Evolutionary conservation across 495 filamentous ascomycete species (phyloP).

Genomic region (Thermothielavioides terrestris): DNA sequence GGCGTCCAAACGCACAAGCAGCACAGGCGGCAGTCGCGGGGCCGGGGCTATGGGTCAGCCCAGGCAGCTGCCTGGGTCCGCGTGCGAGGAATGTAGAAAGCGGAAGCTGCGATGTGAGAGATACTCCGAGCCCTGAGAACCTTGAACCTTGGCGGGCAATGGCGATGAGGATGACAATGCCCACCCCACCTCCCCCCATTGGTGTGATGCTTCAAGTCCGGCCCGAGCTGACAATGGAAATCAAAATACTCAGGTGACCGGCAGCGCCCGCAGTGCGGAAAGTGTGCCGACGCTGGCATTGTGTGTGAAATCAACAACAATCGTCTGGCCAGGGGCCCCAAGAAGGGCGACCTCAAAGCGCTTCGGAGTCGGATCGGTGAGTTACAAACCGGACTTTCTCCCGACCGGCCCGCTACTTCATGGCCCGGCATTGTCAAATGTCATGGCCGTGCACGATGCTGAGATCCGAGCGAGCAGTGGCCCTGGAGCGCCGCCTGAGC

Average conservation of each 20-base stretch:
- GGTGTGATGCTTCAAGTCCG: no score
- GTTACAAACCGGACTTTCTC: conserved; percentile 8
- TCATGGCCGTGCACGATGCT: no score
- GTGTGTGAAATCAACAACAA: conserved; percentile 41
- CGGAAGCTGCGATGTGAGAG: conserved; percentile 38
- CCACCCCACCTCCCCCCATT: no score
- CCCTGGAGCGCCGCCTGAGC: conserved; percentile 33
- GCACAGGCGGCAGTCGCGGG: conserved; percentile 14
- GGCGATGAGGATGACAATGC: background rate
- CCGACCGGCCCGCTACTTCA: no score
- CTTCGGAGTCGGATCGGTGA: conserved; percentile 41
- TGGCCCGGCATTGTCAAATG: no score
- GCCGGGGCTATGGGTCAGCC: conserved; percentile 16
- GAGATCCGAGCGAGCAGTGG: conserved; percentile 13
- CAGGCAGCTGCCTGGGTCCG: conserved; percentile 35
- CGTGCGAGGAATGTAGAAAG: conserved; percentile 43
- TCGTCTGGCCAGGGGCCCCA: conserved; percentile 41
- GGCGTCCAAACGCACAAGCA: conserved; percentile 11
- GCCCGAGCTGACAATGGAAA: conserved; percentile 5
- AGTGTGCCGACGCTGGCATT: conserved; percentile 41
- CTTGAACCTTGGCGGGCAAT: background rate
- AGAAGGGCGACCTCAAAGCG: conserved; percentile 46
- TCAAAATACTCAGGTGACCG: conserved; percentile 32
- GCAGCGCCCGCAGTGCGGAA: conserved; percentile 42
- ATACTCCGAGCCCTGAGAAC: background rate